A percentile compares a stretch with the other conserved stretches of the same genome.
Evolutionary conservation across 2,329 filamentous ascomycete genomes (phyloP).

Genomic region (Diaporthe eres): DNA sequence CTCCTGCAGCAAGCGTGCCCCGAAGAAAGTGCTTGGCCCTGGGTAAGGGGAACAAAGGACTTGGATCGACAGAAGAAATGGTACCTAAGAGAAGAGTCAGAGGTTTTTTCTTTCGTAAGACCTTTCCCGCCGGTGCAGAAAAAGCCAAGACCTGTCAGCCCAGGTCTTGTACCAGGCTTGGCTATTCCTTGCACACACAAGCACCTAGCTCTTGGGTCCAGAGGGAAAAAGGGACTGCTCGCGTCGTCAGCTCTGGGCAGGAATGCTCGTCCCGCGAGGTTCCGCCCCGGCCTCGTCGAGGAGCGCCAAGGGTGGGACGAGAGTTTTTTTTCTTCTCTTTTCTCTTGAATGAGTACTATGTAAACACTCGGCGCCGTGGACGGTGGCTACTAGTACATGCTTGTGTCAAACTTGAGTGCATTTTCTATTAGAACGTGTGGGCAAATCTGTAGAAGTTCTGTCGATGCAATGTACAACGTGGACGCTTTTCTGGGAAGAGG

Average conservation of each 20-base stretch:
- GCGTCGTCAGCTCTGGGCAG: conserved; percentile 6
- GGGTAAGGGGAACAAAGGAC: background rate
- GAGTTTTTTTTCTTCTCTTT: background rate
- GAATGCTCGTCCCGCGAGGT: conserved; percentile 32
- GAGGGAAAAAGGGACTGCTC: background rate
- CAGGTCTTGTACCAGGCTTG: conserved; percentile 24
- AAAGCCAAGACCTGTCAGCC: conserved; percentile 29
- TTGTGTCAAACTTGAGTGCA: background rate
- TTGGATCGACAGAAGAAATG: too few species aligned
- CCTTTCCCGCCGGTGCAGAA: background rate
- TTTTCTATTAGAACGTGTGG: too few species aligned
- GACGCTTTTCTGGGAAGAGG: background rate
- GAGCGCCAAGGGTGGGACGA: conserved; percentile 31
- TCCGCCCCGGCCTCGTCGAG: conserved; percentile 27
- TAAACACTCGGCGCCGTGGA: background rate
- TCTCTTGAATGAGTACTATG: background rate
- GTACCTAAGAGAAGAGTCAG: background rate
- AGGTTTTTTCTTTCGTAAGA: too few species aligned
- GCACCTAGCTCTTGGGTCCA: background rate
- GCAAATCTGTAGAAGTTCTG: background rate
- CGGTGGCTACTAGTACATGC: background rate
- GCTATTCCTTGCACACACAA: background rate
- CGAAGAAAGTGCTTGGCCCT: background rate
- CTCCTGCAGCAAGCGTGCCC: background rate
- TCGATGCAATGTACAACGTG: background rate